Percentiles rank a stretch among this genome's conserved stretches.
Conservation (phyloP, 116 monocot species). For the Papilionanthe hybrid region DNA sequence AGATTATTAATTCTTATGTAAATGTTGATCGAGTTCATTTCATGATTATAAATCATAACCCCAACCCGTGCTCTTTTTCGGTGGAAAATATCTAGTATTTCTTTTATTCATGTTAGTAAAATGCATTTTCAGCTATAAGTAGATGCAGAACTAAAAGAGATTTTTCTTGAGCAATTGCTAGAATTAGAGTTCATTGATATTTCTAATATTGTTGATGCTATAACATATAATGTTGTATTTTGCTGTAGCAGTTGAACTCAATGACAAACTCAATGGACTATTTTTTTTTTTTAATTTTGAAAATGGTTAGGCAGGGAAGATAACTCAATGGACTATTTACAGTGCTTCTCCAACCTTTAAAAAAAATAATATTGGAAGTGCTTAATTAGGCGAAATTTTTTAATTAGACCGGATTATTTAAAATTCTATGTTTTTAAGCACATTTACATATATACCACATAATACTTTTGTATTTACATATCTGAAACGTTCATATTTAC, state of each 20-base stretch:
- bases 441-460: no score
- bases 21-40: not conserved
- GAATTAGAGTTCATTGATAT: not conserved
- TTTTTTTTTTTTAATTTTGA: no score
- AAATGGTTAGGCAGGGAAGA: no score
- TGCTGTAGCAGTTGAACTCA: not conserved
- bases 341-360: no score
- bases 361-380: no score
- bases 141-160: not conserved
- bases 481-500: no score
- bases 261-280: no score
- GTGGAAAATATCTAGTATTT: not conserved
- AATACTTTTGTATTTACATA: no score
- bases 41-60: not conserved
- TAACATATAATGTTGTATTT: not conserved
- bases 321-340: no score
- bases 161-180: not conserved
- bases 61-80: not conserved
- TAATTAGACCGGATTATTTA: no score
- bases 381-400: no score
- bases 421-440: no score
- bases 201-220: not conserved
- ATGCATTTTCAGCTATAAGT: not conserved
- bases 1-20: not conserved
- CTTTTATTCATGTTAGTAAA: not conserved